Percentiles rank a stretch among this genome's conserved stretches.
phyloP scores from a whole-genome alignment of 495 filamentous ascomycete genomes.

The Hypoxylon rickii region DNA sequence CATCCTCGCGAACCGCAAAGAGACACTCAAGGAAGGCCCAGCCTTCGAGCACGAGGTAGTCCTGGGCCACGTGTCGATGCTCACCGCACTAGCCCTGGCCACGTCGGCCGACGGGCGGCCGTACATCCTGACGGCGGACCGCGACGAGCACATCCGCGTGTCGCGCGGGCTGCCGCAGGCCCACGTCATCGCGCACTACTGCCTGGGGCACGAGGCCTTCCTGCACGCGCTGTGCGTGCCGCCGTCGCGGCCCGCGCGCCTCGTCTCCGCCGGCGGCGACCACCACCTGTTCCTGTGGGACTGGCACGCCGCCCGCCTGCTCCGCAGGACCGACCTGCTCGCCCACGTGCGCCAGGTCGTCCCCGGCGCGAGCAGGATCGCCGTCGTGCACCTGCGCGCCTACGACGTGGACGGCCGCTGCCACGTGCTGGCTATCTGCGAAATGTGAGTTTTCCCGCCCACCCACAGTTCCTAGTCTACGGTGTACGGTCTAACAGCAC shows the following conservation, averaged over 20 bases:
- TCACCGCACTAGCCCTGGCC: conserved; percentile 71
- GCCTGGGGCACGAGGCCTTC: conserved; percentile 83
- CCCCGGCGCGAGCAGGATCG: conserved; percentile 48
- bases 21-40: conserved; percentile 46
- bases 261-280: conserved; percentile 89
- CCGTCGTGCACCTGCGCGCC: conserved; percentile 54
- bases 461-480: background rate
- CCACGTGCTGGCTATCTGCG: conserved; percentile 65
- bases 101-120: conserved; percentile 49
- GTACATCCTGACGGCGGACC: conserved; percentile 87
- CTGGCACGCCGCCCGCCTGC: conserved; percentile 63
- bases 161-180: conserved; percentile 82
- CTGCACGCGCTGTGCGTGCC: conserved; percentile 74
- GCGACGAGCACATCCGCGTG: conserved; percentile 96
- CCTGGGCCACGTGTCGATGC: conserved; percentile 91
- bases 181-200: conserved; percentile 86
- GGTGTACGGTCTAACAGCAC: conserved; percentile 30
- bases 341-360: conserved; percentile 40
- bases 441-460: conserved; percentile 58
- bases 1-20: conserved; percentile 49
- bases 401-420: conserved; percentile 26
- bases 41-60: conserved; percentile 74
- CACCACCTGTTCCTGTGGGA: conserved; percentile 78
- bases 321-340: conserved; percentile 59
- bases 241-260: conserved; percentile 53